Evolutionary conservation across 1,284 basidiomycete species (phyloP).

Genomic region (Lignosus rhinocerotis): DNA sequence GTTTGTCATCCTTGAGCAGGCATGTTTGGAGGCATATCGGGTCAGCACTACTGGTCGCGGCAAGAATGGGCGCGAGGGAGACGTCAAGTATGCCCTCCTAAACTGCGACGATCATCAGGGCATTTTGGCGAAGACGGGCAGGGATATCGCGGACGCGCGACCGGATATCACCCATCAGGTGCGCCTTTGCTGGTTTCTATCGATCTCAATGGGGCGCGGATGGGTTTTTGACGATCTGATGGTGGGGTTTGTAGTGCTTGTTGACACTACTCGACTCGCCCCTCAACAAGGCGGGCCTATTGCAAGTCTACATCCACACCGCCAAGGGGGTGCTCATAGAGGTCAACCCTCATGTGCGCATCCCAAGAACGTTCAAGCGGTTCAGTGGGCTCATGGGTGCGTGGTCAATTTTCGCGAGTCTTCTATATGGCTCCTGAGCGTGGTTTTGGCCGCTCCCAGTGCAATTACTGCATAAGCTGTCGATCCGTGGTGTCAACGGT

Average conservation of each 20-base stretch:
- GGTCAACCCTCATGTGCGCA: constrained; percentile 96
- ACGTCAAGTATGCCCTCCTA: constrained; percentile 94
- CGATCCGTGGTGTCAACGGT: constrained; percentile 94
- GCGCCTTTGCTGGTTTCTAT: constrained; percentile 25
- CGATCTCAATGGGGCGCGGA: not conserved
- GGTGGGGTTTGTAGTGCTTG: constrained; percentile 66
- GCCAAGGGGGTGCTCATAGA: constrained; percentile 97
- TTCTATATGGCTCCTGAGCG: not conserved
- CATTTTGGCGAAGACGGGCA: constrained; percentile 94
- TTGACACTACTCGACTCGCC: constrained; percentile 97
- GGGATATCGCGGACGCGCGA: constrained; percentile 97
- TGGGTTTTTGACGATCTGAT: not conserved
- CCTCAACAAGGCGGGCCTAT: constrained; percentile 93
- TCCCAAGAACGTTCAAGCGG: constrained; percentile 97
- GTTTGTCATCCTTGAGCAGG: constrained; percentile 91
- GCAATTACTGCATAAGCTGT: constrained; percentile 95
- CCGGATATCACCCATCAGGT: constrained; percentile 99
- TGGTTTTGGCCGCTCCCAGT: constrained; percentile 50
- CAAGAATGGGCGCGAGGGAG: constrained; percentile 57
- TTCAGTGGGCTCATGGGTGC: constrained; percentile 98
- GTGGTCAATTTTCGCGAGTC: constrained; percentile 30
- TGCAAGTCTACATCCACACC: constrained; percentile 99
- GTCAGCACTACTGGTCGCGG: constrained; percentile 64
- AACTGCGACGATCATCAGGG: constrained; percentile 99
- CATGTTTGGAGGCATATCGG: constrained; percentile 95